Evolutionary conservation across 1,284 basidiomycete genomes (phyloP).

Genomic region (Malassezia pachydermatis): DNA sequence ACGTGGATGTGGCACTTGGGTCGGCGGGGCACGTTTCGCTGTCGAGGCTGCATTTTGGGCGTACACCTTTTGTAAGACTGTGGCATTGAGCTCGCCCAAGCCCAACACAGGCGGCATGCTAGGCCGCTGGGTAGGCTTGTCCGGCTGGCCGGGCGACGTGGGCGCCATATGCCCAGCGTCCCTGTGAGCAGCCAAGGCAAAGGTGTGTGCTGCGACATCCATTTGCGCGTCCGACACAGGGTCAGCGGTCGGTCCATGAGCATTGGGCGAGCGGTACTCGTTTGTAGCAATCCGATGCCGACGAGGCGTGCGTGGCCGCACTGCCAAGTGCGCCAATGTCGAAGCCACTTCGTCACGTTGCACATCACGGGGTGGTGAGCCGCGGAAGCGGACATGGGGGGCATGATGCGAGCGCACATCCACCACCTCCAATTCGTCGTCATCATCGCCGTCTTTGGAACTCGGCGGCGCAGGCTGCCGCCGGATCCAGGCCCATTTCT

Average conservation of each 20-base stretch:
- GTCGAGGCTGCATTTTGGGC: slow-evolving; percentile 20
- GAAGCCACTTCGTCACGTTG: slow-evolving; percentile 2
- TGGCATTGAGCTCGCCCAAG: slow-evolving; percentile 29
- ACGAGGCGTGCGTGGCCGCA: slow-evolving; percentile 13
- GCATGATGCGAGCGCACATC: neutral
- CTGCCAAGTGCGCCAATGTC: slow-evolving; percentile 1
- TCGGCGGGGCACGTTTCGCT: neutral
- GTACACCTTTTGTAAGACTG: slow-evolving; percentile 26
- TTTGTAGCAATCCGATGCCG: slow-evolving; percentile 3
- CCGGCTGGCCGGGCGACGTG: slow-evolving; percentile 1
- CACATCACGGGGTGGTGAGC: neutral
- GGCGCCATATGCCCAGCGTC: slow-evolving; percentile 18
- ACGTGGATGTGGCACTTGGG: neutral
- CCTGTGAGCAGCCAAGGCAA: slow-evolving; percentile 24
- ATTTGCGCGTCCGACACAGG: slow-evolving; percentile 24
- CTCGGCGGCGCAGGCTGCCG: too few species aligned
- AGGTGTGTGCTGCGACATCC: slow-evolving; percentile 22
- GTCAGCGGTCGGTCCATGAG: neutral
- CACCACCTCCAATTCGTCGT: slow-evolving; percentile 11
- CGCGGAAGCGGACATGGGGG: slow-evolving; percentile 1
- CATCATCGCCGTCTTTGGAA: neutral
- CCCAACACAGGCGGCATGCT: slow-evolving; percentile 21
- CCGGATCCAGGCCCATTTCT: slow-evolving; percentile 14
- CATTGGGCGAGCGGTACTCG: slow-evolving; percentile 17
- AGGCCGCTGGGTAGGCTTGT: neutral